Evolutionary conservation across 2,329 filamentous ascomycete genomes (phyloP), one percentile per base, ranked within the genome.

Genomic region (Intubia oerlemansii): DNA sequence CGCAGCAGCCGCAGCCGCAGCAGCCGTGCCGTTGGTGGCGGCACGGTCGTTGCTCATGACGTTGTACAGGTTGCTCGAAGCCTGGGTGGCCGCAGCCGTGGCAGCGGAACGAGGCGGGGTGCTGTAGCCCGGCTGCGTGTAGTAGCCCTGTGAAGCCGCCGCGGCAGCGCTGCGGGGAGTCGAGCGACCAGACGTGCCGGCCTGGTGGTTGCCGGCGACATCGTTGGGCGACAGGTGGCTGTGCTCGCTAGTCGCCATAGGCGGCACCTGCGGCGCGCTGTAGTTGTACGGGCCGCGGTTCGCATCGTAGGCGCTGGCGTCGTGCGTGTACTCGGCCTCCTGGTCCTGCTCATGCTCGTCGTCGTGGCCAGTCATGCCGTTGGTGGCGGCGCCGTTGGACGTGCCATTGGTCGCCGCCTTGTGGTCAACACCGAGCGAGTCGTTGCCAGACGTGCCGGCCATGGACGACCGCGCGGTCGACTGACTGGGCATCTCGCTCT

Each of bases 121-220:
- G 46, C 59, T 75, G 52, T 90, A 91, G 16, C 72, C 73, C 46
- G 60, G 58, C 35, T 65, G 65, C 5, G 63, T 49, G 51, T 90
- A 93, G 49, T 82, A 80, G 3, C 70, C 57, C 39, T 78, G 60
- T 1, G 74, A 63, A 1, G 73, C 63, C 8, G 68, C 62, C 5
- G 80, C 66, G n/a, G n/a, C n/a, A n/a, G n/a, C n/a, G 1, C 79
- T 90, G 40, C 84, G 70, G 9, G 84, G 82, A 13, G 82, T 92
- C 20, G 81, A 80, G 35, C 81, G 71, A 19, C 81, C 82, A 17
- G 81, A 85, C 14, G 70, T 68, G 33, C 76, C 74, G 43, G 81
- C 74, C 43, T 80, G 77, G 45, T 88, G 79, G 34, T 54, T 63
- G 7, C 79, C 80, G 27, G 82, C 88, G 11, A 75, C 76, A 14